Percentiles rank a stretch among this genome's conserved stretches.
These are phyloP conservation scores for Ceratocystis destructans DNA, from an alignment of 2,329 filamentous ascomycete species.

Conservation along the genomic window DNA sequence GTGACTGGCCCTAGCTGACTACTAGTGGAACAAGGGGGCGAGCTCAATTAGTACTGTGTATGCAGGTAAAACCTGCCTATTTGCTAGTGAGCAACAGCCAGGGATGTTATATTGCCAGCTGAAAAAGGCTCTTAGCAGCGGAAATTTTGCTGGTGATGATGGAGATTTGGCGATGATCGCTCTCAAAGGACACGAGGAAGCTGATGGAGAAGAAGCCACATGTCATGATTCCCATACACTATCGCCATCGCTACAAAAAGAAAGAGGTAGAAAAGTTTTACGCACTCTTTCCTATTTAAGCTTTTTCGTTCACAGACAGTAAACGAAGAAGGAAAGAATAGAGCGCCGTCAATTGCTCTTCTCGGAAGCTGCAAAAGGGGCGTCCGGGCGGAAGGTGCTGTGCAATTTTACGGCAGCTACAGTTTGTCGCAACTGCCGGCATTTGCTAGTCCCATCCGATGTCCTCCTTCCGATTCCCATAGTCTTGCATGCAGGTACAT, in stretches of 20 bases:
- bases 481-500: not conserved
- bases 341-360: too few relatives aligned
- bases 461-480: not conserved
- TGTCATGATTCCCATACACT: not conserved
- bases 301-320: not conserved
- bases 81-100: not conserved
- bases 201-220: not conserved
- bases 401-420: not conserved
- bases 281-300: not conserved
- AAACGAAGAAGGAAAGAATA: too few relatives aligned
- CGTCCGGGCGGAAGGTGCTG: not conserved
- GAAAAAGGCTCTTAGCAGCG: not conserved
- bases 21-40: not conserved
- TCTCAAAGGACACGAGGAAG: too few relatives aligned
- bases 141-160: not conserved
- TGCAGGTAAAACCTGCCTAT: not conserved
- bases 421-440: not conserved
- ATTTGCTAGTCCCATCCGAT: not conserved
- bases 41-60: not conserved
- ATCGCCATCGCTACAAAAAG: not conserved
- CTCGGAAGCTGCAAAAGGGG: not conserved
- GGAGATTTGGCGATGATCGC: not conserved
- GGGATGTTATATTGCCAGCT: conserved; percentile 1
- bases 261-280: not conserved
- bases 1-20: not conserved